Conservation (phyloP, 1,139 yeast genomes). For the Magnusiomyces tetraspermus region DNA sequence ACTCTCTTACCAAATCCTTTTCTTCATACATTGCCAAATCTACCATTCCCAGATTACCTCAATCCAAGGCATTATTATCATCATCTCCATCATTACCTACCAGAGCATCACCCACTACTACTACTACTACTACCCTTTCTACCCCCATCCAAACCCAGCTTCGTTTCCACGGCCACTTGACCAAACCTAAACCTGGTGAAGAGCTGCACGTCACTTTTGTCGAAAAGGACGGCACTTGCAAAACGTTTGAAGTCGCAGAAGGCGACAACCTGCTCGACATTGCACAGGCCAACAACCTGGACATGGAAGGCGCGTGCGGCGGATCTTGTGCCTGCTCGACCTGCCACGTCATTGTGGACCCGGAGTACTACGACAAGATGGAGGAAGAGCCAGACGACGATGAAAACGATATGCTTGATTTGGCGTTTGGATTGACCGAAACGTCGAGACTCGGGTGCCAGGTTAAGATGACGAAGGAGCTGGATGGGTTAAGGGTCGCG, state of each 20-base stretch:
- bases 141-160: neutral
- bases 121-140: neutral
- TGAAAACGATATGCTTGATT: slow-evolving; percentile 95
- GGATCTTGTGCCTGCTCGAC: slow-evolving; percentile 99
- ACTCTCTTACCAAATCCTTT: no score
- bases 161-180: slow-evolving; percentile 65
- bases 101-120: no score
- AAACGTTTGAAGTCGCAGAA: slow-evolving; percentile 74
- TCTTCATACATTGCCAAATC: no score
- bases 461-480: slow-evolving; percentile 74
- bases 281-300: slow-evolving; percentile 87
- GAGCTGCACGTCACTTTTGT: slow-evolving; percentile 85
- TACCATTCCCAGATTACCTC: no score
- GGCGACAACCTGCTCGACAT: slow-evolving; percentile 89
- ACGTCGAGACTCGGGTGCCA: slow-evolving; percentile 92
- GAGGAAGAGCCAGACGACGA: slow-evolving; percentile 97
- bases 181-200: slow-evolving; percentile 88
- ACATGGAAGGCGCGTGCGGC: slow-evolving; percentile 98
- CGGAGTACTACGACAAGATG: slow-evolving; percentile 78
- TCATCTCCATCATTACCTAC: no score
- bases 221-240: slow-evolving; percentile 81
- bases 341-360: slow-evolving; percentile 93
- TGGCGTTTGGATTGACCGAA: slow-evolving; percentile 94
- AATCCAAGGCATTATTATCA: no score
- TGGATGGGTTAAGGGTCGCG: slow-evolving; percentile 93